Conservation (phyloP, 2,329 filamentous ascomycete genomes). For the Blastomyces parvus region DNA sequence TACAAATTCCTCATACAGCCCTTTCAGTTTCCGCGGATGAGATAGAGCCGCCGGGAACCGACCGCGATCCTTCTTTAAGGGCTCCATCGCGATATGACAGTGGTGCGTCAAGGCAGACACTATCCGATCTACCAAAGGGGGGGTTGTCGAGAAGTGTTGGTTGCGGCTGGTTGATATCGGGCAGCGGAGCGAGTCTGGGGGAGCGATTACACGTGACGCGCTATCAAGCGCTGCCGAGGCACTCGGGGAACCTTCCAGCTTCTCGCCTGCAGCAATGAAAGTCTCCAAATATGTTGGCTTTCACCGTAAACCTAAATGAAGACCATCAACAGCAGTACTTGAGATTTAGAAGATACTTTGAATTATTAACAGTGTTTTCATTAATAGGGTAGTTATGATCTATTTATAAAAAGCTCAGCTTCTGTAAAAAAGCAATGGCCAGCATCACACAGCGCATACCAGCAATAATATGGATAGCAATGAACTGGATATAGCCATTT, state of each 20-base stretch:
- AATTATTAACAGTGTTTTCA: neutral
- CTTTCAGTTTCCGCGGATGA: conserved; percentile 33
- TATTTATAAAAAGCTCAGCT: neutral
- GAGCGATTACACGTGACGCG: neutral
- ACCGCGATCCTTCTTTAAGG: conserved; percentile 22
- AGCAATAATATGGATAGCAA: neutral
- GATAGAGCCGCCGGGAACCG: conserved; percentile 25
- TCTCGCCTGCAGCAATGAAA: neutral
- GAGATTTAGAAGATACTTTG: conserved; percentile 5
- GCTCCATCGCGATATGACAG: conserved; percentile 24
- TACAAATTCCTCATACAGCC: conserved; percentile 61
- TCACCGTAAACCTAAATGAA: neutral
- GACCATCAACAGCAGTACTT: neutral
- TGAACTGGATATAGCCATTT: neutral
- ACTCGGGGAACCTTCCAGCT: neutral
- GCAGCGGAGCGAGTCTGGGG: neutral
- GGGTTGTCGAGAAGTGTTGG: neutral
- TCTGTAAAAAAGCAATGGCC: neutral
- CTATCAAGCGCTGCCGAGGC: neutral
- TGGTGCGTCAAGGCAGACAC: neutral
- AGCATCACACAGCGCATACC: neutral
- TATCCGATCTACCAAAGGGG: neutral
- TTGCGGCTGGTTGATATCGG: neutral
- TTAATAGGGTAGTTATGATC: neutral
- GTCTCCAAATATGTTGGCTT: too few relatives aligned